These are phyloP conservation scores for Metschnikowia picachoensis DNA, from an alignment of 805 yeast genomes.

Conservation along the genomic window DNA sequence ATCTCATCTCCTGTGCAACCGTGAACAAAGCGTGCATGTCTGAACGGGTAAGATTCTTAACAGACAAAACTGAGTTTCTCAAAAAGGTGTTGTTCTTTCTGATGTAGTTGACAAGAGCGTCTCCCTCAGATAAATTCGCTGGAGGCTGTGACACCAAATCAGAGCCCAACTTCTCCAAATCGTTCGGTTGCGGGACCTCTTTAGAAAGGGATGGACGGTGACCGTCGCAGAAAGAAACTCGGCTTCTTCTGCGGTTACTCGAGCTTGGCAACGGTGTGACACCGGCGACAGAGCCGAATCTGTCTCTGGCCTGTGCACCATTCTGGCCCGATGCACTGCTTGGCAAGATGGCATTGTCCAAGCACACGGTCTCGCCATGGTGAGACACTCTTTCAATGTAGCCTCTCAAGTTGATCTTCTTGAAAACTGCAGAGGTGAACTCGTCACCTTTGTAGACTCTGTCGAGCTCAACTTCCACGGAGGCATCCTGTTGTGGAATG, in stretches of 20 bases:
- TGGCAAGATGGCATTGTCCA: slow-evolving; percentile 74
- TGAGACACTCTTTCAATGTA: slow-evolving; percentile 85
- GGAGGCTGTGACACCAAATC: slow-evolving; percentile 71
- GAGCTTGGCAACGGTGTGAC: slow-evolving; percentile 45
- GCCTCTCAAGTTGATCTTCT: slow-evolving; percentile 57
- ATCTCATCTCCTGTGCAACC: slow-evolving; percentile 96
- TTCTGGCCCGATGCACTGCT: slow-evolving; percentile 53
- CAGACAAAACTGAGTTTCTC: slow-evolving; percentile 83
- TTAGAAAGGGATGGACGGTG: slow-evolving; percentile 35
- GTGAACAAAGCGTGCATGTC: slow-evolving; percentile 91
- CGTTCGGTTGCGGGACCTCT: slow-evolving; percentile 38
- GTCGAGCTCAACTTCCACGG: slow-evolving; percentile 81
- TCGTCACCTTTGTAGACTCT: slow-evolving; percentile 38
- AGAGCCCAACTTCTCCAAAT: slow-evolving; percentile 51
- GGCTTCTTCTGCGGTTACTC: slow-evolving; percentile 27
- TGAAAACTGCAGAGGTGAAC: slow-evolving; percentile 38
- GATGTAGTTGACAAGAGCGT: slow-evolving; percentile 73
- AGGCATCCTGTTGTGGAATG: slow-evolving; percentile 73
- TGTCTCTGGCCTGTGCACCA: slow-evolving; percentile 43
- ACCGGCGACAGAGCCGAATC: slow-evolving; percentile 35
- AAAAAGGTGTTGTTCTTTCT: slow-evolving; percentile 86
- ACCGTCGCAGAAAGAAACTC: slow-evolving; percentile 31
- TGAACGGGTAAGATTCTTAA: slow-evolving; percentile 79
- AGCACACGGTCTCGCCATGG: slow-evolving; percentile 72
- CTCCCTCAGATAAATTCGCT: slow-evolving; percentile 70